Evolutionary conservation across 192 early-diverging fungal genomes (phyloP).

Genomic region (Mortierella alpina): DNA sequence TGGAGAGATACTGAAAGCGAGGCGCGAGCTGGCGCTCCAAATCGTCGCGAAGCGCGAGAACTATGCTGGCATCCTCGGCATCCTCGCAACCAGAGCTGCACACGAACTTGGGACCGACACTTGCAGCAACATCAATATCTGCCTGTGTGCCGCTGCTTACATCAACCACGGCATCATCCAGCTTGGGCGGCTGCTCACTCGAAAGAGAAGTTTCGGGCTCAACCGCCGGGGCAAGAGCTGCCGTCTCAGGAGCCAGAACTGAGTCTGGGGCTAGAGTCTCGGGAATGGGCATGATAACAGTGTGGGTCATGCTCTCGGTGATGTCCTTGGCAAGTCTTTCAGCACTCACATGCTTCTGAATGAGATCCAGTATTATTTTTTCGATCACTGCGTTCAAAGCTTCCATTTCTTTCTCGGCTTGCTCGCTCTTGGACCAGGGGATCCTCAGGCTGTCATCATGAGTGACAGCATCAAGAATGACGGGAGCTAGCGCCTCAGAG

Average conservation of each 20-base stretch:
- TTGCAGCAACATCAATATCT: constrained; percentile 11
- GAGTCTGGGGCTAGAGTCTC: background rate
- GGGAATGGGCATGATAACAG: constrained; percentile 7
- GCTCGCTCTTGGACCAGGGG: constrained; percentile 25
- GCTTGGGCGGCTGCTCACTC: background rate
- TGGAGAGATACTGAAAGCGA: constrained; percentile 20
- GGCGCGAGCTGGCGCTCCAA: constrained; percentile 24
- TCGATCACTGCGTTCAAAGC: constrained; percentile 14
- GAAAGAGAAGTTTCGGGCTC: background rate
- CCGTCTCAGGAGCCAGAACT: constrained; percentile 10
- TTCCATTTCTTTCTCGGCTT: constrained; percentile 21
- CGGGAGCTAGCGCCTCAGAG: constrained; percentile 14
- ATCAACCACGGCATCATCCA: background rate
- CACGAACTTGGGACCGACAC: constrained; percentile 26
- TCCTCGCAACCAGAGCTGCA: constrained; percentile 50
- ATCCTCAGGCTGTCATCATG: constrained; percentile 7
- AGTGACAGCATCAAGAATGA: constrained; percentile 13
- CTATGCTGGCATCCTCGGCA: constrained; percentile 16
- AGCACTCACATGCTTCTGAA: constrained; percentile 25
- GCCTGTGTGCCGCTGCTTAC: background rate
- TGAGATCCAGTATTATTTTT: constrained; percentile 5
- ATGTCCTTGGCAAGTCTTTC: constrained; percentile 41
- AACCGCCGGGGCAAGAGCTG: background rate
- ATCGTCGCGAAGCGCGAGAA: constrained; percentile 21
- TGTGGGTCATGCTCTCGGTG: constrained; percentile 48